Evolutionary conservation across 306 rosid species (phyloP), one percentile per base, ranked within the genome.

Genomic region (Malus asiatica): DNA sequence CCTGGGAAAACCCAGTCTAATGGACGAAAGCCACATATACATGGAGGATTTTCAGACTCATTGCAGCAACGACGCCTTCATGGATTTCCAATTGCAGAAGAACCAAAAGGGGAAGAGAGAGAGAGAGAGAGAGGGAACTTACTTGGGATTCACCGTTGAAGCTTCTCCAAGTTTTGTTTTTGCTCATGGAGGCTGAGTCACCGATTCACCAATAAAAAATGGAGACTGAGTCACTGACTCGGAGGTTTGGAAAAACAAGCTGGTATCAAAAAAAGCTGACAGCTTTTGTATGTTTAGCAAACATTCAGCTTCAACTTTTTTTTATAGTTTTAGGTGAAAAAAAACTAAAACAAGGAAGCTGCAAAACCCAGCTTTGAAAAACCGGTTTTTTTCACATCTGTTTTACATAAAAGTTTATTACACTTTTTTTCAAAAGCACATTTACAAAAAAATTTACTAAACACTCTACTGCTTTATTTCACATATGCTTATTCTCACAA

Each of bases 1-100:
- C 27, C 77, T 73, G 68, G 68, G 68, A 60, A 73, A 73, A 73
- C 68, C 29, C 55, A 59, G 57, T 60, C 42, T 42, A 60, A 73
- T 44, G 52, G 58, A 61, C 35, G 77, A 64, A 73, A 60, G 1
- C 77, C 20, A 60, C 68, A 73, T 73, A 63, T 55, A 72, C 38
- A 73, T 11, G 33, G 44, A 60, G 44, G 66, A 16, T 5, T 57
- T 19, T 25, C 38, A 30, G 59, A 61, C 18, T 73, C 77, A 27
- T 60, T 42, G 77, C 59, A 60, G 46, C 69, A 58, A 40, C 53
- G 29, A 51, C 3, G 55, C 29, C 53, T 57, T 72, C 76, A 72
- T 72, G 11, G 13, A 46, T 59, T 45, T 38, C 42, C 33, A 58
- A 40, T 22, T 72, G 16, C 27, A 22, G 13, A 71, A 15, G 1